These are phyloP conservation scores for Hanseniaspora sp. DNA, from an alignment of 1,139 yeast genomes.

Conservation along the genomic window DNA sequence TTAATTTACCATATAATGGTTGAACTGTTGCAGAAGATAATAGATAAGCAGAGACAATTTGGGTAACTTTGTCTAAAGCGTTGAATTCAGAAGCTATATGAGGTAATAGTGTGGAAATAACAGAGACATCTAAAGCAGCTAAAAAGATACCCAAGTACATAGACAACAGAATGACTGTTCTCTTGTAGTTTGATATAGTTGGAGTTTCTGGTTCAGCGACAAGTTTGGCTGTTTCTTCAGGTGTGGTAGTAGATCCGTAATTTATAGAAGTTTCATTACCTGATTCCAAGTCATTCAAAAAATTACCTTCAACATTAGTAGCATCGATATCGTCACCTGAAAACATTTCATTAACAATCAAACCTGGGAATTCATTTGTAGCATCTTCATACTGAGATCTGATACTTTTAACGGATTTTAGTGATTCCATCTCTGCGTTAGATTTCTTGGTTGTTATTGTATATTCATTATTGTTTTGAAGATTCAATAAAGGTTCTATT, in stretches of 20 bases:
- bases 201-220: background rate
- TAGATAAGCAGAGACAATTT: slow-evolving; percentile 53
- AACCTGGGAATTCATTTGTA: slow-evolving; percentile 27
- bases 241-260: slow-evolving; percentile 2
- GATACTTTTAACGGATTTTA: slow-evolving; percentile 5
- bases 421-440: slow-evolving; percentile 7
- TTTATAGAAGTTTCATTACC: background rate
- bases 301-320: background rate
- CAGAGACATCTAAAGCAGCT: slow-evolving; percentile 53
- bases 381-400: slow-evolving; percentile 22
- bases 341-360: slow-evolving; percentile 25
- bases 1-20: slow-evolving; percentile 74
- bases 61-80: slow-evolving; percentile 42
- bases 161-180: slow-evolving; percentile 30
- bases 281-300: background rate
- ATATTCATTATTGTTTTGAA: background rate
- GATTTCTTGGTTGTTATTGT: background rate
- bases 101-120: slow-evolving; percentile 49
- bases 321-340: background rate
- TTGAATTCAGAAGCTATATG: slow-evolving; percentile 54
- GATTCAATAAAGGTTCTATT: background rate
- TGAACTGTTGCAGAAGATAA: slow-evolving; percentile 55
- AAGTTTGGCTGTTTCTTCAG: background rate
- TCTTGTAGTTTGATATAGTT: slow-evolving; percentile 10
- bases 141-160: slow-evolving; percentile 42